A percentile compares a stretch with the other conserved stretches of the same genome.
Evolutionary conservation across 1,139 yeast species (phyloP).

Genomic region (Hyphopichia fennica): DNA sequence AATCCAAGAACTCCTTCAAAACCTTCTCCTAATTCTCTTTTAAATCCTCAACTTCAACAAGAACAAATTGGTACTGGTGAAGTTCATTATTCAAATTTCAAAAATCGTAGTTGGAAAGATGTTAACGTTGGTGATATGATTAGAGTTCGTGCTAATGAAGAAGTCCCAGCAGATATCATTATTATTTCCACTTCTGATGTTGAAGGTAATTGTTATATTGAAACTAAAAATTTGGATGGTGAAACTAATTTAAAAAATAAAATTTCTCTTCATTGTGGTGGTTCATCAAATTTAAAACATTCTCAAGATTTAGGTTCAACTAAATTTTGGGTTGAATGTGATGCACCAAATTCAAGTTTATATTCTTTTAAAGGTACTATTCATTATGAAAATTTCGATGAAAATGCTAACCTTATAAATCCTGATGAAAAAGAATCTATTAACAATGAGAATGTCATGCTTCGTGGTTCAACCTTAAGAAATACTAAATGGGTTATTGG

Average conservation of each 20-base stretch:
- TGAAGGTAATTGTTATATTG: conserved; percentile 91
- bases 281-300: conserved; percentile 52
- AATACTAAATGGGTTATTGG: conserved; percentile 96
- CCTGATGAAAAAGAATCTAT: conserved; percentile 68
- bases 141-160: conserved; percentile 82
- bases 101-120: conserved; percentile 81
- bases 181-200: conserved; percentile 78
- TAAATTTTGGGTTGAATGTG: conserved; percentile 85
- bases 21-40: conserved; percentile 26
- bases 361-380: conserved; percentile 87
- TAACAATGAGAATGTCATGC: conserved; percentile 71
- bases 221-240: conserved; percentile 94
- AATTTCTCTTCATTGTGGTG: conserved; percentile 71
- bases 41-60: conserved; percentile 32
- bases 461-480: conserved; percentile 90
- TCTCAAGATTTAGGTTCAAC: conserved; percentile 73
- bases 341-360: conserved; percentile 81
- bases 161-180: conserved; percentile 89
- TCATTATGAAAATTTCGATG: conserved; percentile 55
- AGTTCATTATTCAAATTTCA: conserved; percentile 40
- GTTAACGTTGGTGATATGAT: conserved; percentile 87
- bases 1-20: neutral
- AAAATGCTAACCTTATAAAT: conserved; percentile 34
- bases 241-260: conserved; percentile 90
- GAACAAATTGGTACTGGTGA: conserved; percentile 15